Base-by-base conservation (phyloP, 345 rosid species). In the Brassica incana region DNA sequence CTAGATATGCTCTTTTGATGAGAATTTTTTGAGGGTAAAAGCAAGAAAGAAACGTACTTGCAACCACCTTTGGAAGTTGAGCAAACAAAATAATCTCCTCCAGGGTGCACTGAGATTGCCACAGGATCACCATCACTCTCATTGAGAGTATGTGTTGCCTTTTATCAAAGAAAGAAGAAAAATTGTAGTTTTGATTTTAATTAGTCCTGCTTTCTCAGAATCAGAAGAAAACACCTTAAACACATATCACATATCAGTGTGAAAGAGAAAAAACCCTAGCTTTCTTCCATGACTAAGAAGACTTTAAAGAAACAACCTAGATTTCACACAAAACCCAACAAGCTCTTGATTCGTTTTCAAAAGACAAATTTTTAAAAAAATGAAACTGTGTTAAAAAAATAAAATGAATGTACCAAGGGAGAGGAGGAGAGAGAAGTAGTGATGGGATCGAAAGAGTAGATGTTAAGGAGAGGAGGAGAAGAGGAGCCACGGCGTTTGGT, bases 1-100 rank as follows among this genome's bases (percentile, higher is more conserved):
- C 29, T 29, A 50, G 60, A 38, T 60, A 38, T 2, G 12, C 4
- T 23, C 1, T 33, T 5, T 0, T 11, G n/a, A 72, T 29, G 8
- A 64, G 33, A 40, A 23, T 20, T 12, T 50, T 10, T 8, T 6
- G 36, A n/a, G 0, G 14, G 9, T 25, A 36, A 56, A 35, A 54
- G 15, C 3, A 58, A 71, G 70, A 15, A 4, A 77, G 58, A 38
- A 77, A 85, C 94, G 78, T 81, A 95, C 98, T 84, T 89, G 97
- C 92, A 91, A 67, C 94, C 92, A 63, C 94, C 97, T 70, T 81
- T 87, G 74, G 93, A 88, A 43, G 94, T 88, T 32, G 91, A 95
- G 82, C 94, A 92, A 56, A 91, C 90, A 72, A 95, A 84, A 61
- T 85, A 87, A 67, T 93, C 99, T 10, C 98, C 98, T 72, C 85